Evolutionary conservation across 1,284 basidiomycete genomes (phyloP).

Genomic region (Caloboletus firmus): DNA sequence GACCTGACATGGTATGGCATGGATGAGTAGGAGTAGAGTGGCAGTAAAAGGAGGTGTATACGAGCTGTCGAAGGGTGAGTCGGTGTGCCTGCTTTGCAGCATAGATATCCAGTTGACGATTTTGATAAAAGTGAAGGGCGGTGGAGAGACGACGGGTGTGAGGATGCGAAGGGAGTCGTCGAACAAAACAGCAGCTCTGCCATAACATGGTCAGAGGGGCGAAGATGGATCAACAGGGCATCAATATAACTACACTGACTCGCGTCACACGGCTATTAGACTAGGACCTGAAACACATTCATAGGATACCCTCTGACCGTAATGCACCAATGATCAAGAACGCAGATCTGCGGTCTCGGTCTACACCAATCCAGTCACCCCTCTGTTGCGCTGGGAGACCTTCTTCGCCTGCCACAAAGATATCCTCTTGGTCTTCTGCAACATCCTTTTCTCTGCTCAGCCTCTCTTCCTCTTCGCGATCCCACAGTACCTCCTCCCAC

Average conservation of each 20-base stretch:
- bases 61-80: constrained; percentile 79
- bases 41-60: constrained; percentile 39
- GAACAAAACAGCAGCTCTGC: constrained; percentile 11
- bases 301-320: constrained; percentile 68
- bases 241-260: not conserved
- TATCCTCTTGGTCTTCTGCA: constrained; percentile 40
- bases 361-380: constrained; percentile 72
- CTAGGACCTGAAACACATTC: not conserved
- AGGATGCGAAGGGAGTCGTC: constrained; percentile 1
- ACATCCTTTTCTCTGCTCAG: constrained; percentile 27
- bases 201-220: constrained; percentile 31
- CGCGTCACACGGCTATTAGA: constrained; percentile 37
- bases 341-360: constrained; percentile 73
- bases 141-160: constrained; percentile 44
- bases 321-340: constrained; percentile 74
- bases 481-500: constrained; percentile 77
- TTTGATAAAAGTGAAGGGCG: constrained; percentile 79
- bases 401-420: constrained; percentile 56
- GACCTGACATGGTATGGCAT: constrained; percentile 37
- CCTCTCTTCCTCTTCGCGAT: constrained; percentile 60
- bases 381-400: constrained; percentile 46
- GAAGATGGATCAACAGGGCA: not conserved
- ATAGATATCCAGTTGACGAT: constrained; percentile 80
- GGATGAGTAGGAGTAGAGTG: constrained; percentile 5
- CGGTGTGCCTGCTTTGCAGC: constrained; percentile 73